Conservation (phyloP, 352 stramenopile species). For the Pythium dissimile region DNA sequence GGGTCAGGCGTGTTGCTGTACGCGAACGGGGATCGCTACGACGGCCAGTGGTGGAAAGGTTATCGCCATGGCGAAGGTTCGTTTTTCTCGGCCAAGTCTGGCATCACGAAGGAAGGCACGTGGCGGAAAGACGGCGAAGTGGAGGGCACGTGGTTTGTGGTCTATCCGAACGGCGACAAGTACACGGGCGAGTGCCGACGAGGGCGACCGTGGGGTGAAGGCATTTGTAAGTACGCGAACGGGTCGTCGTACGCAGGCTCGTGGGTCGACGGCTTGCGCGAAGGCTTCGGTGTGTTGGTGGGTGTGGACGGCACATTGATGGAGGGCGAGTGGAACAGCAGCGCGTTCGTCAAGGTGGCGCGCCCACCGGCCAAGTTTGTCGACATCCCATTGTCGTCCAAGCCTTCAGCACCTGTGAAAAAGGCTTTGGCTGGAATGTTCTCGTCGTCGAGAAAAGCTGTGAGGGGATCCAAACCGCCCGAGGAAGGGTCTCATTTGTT, state of each 20-base stretch:
- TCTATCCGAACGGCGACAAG: constrained; percentile 75
- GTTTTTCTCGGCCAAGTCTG: constrained; percentile 46
- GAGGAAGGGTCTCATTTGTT: constrained; percentile 34
- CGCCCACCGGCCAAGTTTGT: constrained; percentile 52
- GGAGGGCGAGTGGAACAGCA: constrained; percentile 74
- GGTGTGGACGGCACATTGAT: constrained; percentile 57
- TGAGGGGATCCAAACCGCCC: constrained; percentile 11
- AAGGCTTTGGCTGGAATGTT: constrained; percentile 6
- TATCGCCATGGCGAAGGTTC: constrained; percentile 65
- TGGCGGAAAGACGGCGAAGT: constrained; percentile 58
- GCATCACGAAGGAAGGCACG: constrained; percentile 62
- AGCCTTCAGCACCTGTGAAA: not conserved
- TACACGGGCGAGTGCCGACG: constrained; percentile 58
- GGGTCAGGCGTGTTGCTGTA: constrained; percentile 56
- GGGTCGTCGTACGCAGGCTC: constrained; percentile 87
- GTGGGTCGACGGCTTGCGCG: constrained; percentile 74
- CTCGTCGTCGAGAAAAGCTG: not conserved
- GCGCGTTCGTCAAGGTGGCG: constrained; percentile 46
- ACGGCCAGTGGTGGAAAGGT: constrained; percentile 75
- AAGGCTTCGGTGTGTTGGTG: constrained; percentile 72
- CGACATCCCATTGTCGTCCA: constrained; percentile 42
- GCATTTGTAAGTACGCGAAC: constrained; percentile 89
- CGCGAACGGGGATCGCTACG: constrained; percentile 47
- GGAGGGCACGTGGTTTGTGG: constrained; percentile 66
- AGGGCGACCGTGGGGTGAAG: constrained; percentile 66